Conservation (phyloP, 2,329 filamentous ascomycete genomes). For the Tolypocladium tundrense region DNA sequence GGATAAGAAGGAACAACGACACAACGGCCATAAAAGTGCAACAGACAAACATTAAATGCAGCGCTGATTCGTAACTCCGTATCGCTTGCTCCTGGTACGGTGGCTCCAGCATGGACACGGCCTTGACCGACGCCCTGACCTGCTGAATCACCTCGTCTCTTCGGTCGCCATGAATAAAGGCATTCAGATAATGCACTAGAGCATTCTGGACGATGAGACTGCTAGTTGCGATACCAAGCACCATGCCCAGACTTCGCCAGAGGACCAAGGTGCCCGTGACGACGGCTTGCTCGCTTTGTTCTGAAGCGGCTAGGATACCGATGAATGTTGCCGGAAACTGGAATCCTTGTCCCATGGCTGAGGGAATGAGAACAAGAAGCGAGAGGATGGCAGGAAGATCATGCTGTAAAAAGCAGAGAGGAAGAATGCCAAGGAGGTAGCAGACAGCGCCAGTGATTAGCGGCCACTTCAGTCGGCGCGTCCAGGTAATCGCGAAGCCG, state of each 20-base stretch:
- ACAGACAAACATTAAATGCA: conserved; percentile 35
- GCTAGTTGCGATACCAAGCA: conserved; percentile 61
- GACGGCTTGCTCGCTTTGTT: conserved; percentile 54
- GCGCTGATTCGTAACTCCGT: conserved; percentile 39
- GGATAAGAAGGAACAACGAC: conserved; percentile 35
- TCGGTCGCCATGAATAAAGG: conserved; percentile 46
- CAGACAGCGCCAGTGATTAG: conserved; percentile 39
- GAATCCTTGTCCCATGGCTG: conserved; percentile 50
- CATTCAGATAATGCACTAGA: conserved; percentile 48
- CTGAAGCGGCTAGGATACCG: conserved; percentile 47
- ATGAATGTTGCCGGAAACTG: conserved; percentile 56
- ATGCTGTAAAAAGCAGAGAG: conserved; percentile 37
- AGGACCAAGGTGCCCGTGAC: conserved; percentile 61
- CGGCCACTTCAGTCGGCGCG: conserved; percentile 49
- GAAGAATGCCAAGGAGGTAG: conserved; percentile 40
- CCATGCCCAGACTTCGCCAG: conserved; percentile 60
- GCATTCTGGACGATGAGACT: conserved; percentile 67
- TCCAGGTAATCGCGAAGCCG: conserved; percentile 52
- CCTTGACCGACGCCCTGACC: conserved; percentile 45
- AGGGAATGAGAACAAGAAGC: conserved; percentile 45
- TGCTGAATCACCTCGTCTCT: conserved; percentile 42
- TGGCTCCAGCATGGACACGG: conserved; percentile 32
- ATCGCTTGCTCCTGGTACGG: conserved; percentile 46
- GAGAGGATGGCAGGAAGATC: conserved; percentile 41
- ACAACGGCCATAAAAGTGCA: conserved; percentile 36